Evolutionary conservation across 305 asterid genomes (phyloP).

Genomic region (Solanum hybrid): DNA sequence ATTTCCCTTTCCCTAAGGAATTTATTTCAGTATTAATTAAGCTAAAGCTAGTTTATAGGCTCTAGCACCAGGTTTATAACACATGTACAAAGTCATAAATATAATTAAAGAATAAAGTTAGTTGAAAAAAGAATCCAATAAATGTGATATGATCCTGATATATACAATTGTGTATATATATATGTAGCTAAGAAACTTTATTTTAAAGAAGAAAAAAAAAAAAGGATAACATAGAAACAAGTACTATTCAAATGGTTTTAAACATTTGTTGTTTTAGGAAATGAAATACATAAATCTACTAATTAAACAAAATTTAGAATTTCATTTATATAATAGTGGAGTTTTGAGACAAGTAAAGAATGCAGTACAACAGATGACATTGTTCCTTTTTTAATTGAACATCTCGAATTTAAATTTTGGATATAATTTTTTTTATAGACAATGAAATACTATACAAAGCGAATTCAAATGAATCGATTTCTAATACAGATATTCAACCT

Average conservation of each 20-base stretch:
- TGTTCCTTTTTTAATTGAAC: not conserved
- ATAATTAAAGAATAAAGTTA: not conserved
- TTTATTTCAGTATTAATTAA: not conserved
- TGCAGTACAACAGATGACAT: too few species aligned
- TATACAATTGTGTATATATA: not conserved
- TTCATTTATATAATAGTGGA: not conserved
- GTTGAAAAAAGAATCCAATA: not conserved
- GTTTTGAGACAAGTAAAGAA: not conserved
- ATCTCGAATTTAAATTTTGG: fast-evolving
- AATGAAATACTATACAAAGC: fast-evolving
- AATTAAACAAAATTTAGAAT: not conserved
- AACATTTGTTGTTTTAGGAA: not conserved
- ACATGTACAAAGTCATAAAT: not conserved
- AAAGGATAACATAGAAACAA: not conserved
- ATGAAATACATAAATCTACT: not conserved
- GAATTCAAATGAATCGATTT: too few species aligned
- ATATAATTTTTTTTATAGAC: too few species aligned
- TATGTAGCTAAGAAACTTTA: not conserved
- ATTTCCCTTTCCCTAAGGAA: not conserved
- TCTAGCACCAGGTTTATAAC: not conserved
- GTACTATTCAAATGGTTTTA: not conserved
- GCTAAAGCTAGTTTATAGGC: not conserved
- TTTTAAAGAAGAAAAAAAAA: not conserved
- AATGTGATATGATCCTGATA: not conserved
- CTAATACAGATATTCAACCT: too few species aligned